These are phyloP conservation scores for Trichosporon faecale DNA, from an alignment of 1,284 basidiomycete genomes.

Conservation along the genomic window DNA sequence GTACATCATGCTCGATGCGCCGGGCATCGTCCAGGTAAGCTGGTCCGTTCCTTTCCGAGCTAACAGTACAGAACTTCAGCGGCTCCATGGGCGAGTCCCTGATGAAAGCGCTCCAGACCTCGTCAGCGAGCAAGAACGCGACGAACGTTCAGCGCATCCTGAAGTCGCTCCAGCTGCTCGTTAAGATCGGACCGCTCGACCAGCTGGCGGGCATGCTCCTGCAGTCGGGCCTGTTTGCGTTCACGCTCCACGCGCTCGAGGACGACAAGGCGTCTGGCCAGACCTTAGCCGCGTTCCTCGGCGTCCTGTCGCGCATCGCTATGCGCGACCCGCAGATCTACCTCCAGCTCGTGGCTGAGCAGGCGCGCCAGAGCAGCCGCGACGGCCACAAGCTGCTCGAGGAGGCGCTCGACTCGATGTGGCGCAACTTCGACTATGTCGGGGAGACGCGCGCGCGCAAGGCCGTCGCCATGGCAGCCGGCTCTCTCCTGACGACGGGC, in stretches of 20 bases:
- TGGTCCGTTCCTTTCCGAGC: neutral
- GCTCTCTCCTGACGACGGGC: constrained; percentile 58
- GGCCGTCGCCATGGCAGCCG: constrained; percentile 50
- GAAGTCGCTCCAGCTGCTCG: constrained; percentile 35
- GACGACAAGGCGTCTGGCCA: constrained; percentile 50
- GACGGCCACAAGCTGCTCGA: constrained; percentile 43
- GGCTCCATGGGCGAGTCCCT: constrained; percentile 35
- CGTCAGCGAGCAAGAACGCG: constrained; percentile 30
- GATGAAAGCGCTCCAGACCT: constrained; percentile 33
- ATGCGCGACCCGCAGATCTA: constrained; percentile 44
- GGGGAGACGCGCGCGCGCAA: constrained; percentile 47
- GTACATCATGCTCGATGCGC: constrained; percentile 70
- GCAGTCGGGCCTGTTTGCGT: constrained; percentile 44
- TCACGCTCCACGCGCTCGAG: constrained; percentile 45
- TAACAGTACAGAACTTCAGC: constrained; percentile 33
- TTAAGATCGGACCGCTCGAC: constrained; percentile 36
- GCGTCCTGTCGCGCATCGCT: constrained; percentile 44
- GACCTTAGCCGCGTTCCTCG: constrained; percentile 46
- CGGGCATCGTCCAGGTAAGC: constrained; percentile 64
- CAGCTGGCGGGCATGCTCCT: constrained; percentile 40
- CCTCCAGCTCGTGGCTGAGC: constrained; percentile 42
- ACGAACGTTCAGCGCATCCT: constrained; percentile 35
- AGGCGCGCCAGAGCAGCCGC: constrained; percentile 30
- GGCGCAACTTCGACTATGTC: constrained; percentile 53
- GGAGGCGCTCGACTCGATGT: constrained; percentile 49